Conservation (phyloP, 2,329 filamentous ascomycete species). For the Hymenoscyphus fructigenus region DNA sequence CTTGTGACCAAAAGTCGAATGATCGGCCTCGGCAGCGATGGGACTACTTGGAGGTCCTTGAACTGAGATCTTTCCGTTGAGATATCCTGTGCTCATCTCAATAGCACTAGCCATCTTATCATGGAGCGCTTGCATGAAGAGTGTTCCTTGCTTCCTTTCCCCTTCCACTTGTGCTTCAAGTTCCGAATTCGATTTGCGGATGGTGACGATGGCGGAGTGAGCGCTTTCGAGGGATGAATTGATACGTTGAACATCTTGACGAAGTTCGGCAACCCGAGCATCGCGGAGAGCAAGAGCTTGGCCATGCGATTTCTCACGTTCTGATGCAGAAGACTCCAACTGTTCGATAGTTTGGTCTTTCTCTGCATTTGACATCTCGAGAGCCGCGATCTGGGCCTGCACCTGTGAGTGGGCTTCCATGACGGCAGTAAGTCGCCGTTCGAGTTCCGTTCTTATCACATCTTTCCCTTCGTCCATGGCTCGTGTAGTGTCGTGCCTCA, state of each 20-base stretch:
- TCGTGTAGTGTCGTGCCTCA: slow-evolving; percentile 33
- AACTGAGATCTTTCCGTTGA: slow-evolving; percentile 31
- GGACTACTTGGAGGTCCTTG: background rate
- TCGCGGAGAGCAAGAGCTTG: slow-evolving; percentile 51
- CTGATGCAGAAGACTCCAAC: slow-evolving; percentile 11
- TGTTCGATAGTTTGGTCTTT: slow-evolving; percentile 19
- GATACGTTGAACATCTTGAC: slow-evolving; percentile 48
- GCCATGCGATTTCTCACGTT: slow-evolving; percentile 40
- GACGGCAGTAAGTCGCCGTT: slow-evolving; percentile 45
- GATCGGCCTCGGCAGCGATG: background rate
- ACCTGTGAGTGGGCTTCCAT: slow-evolving; percentile 42
- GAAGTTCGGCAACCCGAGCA: slow-evolving; percentile 49
- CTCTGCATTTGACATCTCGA: slow-evolving; percentile 33
- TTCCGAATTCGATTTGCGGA: slow-evolving; percentile 48
- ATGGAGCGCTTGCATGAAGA: slow-evolving; percentile 50
- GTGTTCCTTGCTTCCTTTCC: slow-evolving; percentile 48
- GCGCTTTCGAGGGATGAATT: slow-evolving; percentile 47
- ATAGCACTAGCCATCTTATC: slow-evolving; percentile 51
- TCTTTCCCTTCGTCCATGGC: slow-evolving; percentile 40
- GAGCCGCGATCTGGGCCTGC: slow-evolving; percentile 36
- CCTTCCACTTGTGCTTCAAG: slow-evolving; percentile 47
- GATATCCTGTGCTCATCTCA: slow-evolving; percentile 46
- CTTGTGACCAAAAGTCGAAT: background rate
- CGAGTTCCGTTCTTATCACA: slow-evolving; percentile 43
- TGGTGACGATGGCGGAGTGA: slow-evolving; percentile 45